A percentile compares a stretch with the other conserved stretches of the same genome.
Evolutionary conservation across 352 stramenopile genomes (phyloP).

Genomic region (Globisporangium perplexum): DNA sequence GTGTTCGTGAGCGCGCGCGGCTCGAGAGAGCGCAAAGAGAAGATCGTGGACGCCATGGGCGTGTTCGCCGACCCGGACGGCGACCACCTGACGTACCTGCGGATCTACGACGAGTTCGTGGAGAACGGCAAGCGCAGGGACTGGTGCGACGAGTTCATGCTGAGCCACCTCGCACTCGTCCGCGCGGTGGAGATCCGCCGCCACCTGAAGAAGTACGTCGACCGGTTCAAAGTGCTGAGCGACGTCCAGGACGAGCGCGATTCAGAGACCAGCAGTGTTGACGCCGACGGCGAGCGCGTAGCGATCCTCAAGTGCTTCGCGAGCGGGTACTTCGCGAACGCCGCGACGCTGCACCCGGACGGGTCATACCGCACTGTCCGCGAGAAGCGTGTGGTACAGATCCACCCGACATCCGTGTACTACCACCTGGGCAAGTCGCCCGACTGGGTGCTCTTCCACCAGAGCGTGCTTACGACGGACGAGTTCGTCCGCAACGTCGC

Average conservation of each 20-base stretch:
- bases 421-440: slow-evolving; percentile 79
- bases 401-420: slow-evolving; percentile 74
- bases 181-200: slow-evolving; percentile 62
- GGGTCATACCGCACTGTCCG: slow-evolving; percentile 60
- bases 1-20: slow-evolving; percentile 58
- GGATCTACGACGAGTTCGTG: slow-evolving; percentile 68
- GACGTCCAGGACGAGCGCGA: too few species aligned
- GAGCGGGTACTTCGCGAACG: slow-evolving; percentile 93
- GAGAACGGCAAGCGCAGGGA: slow-evolving; percentile 50
- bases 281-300: too few species aligned
- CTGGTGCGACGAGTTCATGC: slow-evolving; percentile 75
- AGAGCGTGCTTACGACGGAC: slow-evolving; percentile 97
- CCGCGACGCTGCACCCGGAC: slow-evolving; percentile 92
- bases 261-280: too few species aligned
- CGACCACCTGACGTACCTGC: slow-evolving; percentile 66
- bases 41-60: slow-evolving; percentile 61
- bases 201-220: slow-evolving; percentile 63
- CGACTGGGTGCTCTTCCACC: slow-evolving; percentile 98
- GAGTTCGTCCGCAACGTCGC: slow-evolving; percentile 87
- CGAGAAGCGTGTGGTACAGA: slow-evolving; percentile 58
- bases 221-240: slow-evolving; percentile 30
- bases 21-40: slow-evolving; percentile 61
- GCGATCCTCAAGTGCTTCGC: slow-evolving; percentile 59
- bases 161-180: slow-evolving; percentile 49
- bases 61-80: slow-evolving; percentile 61